Evolutionary conservation across 768 basidiomycete genomes (phyloP), one percentile per base, ranked within the genome.

Genomic region (Austroboletus festivus): DNA sequence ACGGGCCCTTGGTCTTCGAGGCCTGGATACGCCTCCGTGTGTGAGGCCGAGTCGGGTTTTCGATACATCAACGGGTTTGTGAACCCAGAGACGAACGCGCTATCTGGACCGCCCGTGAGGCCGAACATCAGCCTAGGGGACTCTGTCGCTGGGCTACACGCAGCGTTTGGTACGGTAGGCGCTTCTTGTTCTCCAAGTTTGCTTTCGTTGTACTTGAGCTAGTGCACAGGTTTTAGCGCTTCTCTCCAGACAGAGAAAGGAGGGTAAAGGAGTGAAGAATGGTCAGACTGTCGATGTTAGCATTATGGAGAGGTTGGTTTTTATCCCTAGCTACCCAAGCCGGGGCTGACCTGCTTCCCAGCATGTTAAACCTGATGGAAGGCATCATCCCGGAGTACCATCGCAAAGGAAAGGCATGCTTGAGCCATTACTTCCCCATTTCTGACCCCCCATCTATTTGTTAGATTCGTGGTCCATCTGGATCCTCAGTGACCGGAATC

Each of bases 311-410:
- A 86, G 85, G 85, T 77, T 41, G 38, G 58, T 37, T 15, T 33
- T 5, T 37, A 26, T 33, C 16, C 3, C 11, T 7, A 28, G 28
- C 28, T 5, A 28, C 28, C 12, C 12, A 28, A 28, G n/a, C n/a
- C 15, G 44, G 19, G 18, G 15, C 23, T 30, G 40, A 42, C 26
- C 38, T 16, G 15, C 46, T 13, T 38, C 21, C 30, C 10, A 86
- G 84, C 57, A 86, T 86, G 84, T 65, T 86, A 4, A 87, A 85
- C 57, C 65, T 85, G 41, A 87, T 86, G 85, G 85, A 86, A 57
- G 85, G 85, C 3, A 79, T 87, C 50, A 80, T 86, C 41, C 85
- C 85, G 11, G 85, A 85, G 63, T 86, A 83, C 47, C 83, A 86
- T 60, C 80, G 85, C 45, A 85, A 83, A 61, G 78, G 78, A 48